A percentile compares a stretch with the other conserved stretches of the same genome.
phyloP scores from a whole-genome alignment of 2,329 filamentous ascomycete genomes.

The Colletotrichum incanum region DNA sequence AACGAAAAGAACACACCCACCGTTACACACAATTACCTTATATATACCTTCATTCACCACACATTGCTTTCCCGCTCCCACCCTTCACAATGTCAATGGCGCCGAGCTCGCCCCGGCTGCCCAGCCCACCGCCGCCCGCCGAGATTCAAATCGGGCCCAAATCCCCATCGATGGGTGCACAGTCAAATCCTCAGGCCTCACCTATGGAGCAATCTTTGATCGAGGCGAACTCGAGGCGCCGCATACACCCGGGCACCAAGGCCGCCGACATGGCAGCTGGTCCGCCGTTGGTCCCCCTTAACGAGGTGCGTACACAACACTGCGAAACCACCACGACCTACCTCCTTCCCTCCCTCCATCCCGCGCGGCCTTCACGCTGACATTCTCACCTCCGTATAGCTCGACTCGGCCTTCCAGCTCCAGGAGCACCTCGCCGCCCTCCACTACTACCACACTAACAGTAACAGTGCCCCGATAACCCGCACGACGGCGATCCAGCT shows the following conservation, averaged over 20 bases:
- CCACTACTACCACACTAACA: conserved; percentile 83
- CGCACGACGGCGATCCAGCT: conserved; percentile 83
- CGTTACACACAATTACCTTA: not conserved
- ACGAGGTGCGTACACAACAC: conserved; percentile 74
- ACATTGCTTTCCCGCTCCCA: not conserved
- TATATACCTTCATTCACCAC: not conserved
- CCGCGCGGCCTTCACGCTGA: not conserved
- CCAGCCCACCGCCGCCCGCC: conserved; percentile 93
- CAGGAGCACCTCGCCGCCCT: conserved; percentile 97
- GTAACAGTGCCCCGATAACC: conserved; percentile 79
- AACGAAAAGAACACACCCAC: not conserved
- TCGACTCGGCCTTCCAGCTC: conserved; percentile 96
- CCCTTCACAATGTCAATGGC: conserved; percentile 67
- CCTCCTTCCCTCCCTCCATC: conserved; percentile 9
- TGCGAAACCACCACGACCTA: not conserved
- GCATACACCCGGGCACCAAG: conserved; percentile 93
- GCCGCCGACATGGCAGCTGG: conserved; percentile 94
- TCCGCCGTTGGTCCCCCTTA: conserved; percentile 87
- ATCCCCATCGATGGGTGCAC: conserved; percentile 76
- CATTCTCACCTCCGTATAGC: conserved; percentile 64
- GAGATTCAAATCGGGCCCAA: conserved; percentile 92
- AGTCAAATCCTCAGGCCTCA: conserved; percentile 70
- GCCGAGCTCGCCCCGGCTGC: conserved; percentile 90
- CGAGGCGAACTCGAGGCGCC: conserved; percentile 82
- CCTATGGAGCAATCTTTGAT: conserved; percentile 75